Evolutionary conservation across 2,329 filamentous ascomycete genomes (phyloP).

Genomic region (Colletotrichum somersetense): DNA sequence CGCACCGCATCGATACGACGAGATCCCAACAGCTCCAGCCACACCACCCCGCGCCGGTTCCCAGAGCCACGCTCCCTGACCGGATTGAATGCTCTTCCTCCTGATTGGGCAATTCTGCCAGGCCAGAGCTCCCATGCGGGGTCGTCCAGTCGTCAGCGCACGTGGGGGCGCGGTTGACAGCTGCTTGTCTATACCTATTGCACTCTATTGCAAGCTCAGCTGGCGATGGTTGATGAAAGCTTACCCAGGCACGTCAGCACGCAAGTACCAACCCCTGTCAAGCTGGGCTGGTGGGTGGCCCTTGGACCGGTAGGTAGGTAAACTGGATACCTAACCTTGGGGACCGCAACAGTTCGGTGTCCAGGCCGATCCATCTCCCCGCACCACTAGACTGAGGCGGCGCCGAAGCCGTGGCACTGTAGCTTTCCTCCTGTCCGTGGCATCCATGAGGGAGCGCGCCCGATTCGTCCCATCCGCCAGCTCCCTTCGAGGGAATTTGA

Average conservation of each 20-base stretch:
- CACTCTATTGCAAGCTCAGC: constrained; percentile 1
- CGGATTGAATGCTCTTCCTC: background rate
- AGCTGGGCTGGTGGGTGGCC: too few relatives aligned
- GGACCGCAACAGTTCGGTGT: constrained; percentile 1
- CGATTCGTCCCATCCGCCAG: constrained; percentile 8
- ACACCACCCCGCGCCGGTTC: background rate
- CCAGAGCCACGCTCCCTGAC: background rate
- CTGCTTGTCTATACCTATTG: background rate
- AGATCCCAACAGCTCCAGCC: background rate
- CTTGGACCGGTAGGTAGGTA: too few relatives aligned
- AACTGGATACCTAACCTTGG: too few relatives aligned
- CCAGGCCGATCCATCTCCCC: constrained; percentile 11
- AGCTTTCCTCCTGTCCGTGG: background rate
- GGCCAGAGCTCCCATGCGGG: background rate
- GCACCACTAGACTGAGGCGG: background rate
- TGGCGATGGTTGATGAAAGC: constrained; percentile 1
- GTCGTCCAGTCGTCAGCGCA: constrained; percentile 3
- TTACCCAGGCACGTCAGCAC: background rate
- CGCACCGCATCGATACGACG: background rate
- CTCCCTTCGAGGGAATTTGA: background rate
- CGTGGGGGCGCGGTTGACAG: constrained; percentile 3
- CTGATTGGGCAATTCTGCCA: background rate
- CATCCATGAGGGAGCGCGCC: constrained; percentile 2
- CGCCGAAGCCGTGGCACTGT: constrained; percentile 1
- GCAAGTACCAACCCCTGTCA: constrained; percentile 5